Evolutionary conservation across 2,329 filamentous ascomycete species (phyloP).

Genomic region (Phoma sp.): DNA sequence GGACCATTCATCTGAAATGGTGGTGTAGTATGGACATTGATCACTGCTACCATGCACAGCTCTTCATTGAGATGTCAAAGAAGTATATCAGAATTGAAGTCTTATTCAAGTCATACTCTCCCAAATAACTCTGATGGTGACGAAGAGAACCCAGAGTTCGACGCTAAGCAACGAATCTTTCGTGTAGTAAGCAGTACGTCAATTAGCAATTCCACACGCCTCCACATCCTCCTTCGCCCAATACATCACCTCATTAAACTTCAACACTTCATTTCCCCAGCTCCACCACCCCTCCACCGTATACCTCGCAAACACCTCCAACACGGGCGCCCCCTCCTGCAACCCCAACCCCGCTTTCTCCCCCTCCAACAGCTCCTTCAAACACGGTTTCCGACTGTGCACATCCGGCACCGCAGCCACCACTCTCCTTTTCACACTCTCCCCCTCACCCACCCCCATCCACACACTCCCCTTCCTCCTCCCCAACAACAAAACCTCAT

Average conservation of each 20-base stretch:
- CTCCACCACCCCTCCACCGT: slow-evolving; percentile 77
- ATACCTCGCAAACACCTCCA: slow-evolving; percentile 81
- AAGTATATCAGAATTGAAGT: too few species aligned
- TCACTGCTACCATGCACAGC: too few species aligned
- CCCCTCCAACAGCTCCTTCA: slow-evolving; percentile 62
- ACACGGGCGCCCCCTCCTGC: slow-evolving; percentile 43
- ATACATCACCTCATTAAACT: slow-evolving; percentile 67
- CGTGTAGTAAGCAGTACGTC: too few species aligned
- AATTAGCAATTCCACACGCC: too few species aligned
- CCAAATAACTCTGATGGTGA: too few species aligned
- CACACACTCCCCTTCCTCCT: slow-evolving; percentile 40
- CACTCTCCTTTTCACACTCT: slow-evolving; percentile 58
- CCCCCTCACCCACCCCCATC: slow-evolving; percentile 28
- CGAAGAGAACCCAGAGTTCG: too few species aligned
- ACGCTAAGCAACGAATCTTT: too few species aligned
- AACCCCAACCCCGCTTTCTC: slow-evolving; percentile 48
- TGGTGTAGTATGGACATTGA: too few species aligned
- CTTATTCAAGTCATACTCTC: too few species aligned
- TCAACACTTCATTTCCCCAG: slow-evolving; percentile 76
- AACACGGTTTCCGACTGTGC: slow-evolving; percentile 78
- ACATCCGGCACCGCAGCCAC: slow-evolving; percentile 74
- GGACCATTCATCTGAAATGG: too few species aligned
- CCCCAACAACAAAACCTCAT: slow-evolving; percentile 73
- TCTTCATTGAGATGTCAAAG: too few species aligned
- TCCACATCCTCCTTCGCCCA: slow-evolving; percentile 54